Conservation (phyloP, 2,329 filamentous ascomycete species). For the Lecanoromycetidae sp. region DNA sequence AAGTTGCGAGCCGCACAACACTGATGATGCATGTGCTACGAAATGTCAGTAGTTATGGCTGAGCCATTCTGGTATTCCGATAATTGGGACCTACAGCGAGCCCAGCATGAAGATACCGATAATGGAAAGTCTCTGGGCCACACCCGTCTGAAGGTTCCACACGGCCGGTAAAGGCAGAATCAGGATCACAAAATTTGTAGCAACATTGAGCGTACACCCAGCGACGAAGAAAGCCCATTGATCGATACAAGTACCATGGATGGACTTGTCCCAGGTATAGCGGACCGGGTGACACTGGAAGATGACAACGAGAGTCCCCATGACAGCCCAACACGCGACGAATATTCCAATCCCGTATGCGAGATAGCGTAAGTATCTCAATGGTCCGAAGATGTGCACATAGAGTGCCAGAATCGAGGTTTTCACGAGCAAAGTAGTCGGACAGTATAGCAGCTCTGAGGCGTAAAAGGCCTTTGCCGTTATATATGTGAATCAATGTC, state of each 20-base stretch:
- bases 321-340: background rate
- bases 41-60: too few relatives aligned
- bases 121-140: too few relatives aligned
- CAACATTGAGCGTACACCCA: constrained; percentile 1
- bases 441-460: background rate
- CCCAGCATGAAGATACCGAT: too few relatives aligned
- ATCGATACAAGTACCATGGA: background rate
- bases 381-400: background rate
- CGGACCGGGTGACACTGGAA: background rate
- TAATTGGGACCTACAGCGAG: too few relatives aligned
- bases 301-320: background rate
- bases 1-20: too few relatives aligned
- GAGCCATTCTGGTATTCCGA: too few relatives aligned
- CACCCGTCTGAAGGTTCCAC: background rate
- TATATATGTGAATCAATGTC: background rate
- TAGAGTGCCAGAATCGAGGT: constrained; percentile 1
- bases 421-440: background rate
- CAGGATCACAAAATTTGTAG: constrained; percentile 3
- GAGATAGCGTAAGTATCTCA: background rate
- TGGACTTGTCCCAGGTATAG: background rate
- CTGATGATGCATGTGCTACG: too few relatives aligned
- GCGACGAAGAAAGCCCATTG: background rate
- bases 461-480: background rate
- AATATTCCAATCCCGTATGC: background rate
- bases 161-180: background rate